A percentile compares a stretch with the other conserved stretches of the same genome.
Conservation (phyloP, 768 basidiomycete species). For the Naematelia encephala region DNA sequence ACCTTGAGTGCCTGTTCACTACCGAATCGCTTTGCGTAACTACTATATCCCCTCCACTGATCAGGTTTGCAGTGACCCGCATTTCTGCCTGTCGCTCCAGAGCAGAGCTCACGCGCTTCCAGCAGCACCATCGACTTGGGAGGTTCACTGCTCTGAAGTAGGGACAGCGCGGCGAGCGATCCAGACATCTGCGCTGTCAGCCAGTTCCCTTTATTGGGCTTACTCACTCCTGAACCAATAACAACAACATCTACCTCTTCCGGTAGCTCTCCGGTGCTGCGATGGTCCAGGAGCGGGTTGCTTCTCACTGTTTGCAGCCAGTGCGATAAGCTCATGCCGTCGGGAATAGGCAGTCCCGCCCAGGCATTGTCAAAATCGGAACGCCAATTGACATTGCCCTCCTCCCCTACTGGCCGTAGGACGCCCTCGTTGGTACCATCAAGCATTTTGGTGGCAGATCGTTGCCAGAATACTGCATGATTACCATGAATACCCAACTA, state of each 20-base stretch:
- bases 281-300: constrained; percentile 11
- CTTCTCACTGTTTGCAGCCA: constrained; percentile 10
- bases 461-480: no score
- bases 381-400: no score
- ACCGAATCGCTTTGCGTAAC: constrained; percentile 20
- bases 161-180: constrained; percentile 3
- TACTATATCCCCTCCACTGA: constrained; percentile 22
- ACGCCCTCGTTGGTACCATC: no score
- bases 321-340: constrained; percentile 11
- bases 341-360: constrained; percentile 2
- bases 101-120: constrained; percentile 12
- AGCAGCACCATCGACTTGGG: constrained; percentile 8
- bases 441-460: no score
- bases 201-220: no score
- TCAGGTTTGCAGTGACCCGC: constrained; percentile 24
- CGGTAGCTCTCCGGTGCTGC: constrained; percentile 5
- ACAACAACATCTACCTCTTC: constrained; percentile 7
- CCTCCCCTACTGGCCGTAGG: no score
- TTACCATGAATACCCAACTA: no score
- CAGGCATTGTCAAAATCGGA: no score
- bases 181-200: constrained; percentile 13
- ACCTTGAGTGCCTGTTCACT: constrained; percentile 24
- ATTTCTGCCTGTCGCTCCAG: constrained; percentile 15
- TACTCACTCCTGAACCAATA: constrained; percentile 14
- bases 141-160: neutral